These are phyloP conservation scores for Talaromyces funiculosus DNA, from an alignment of 2,329 filamentous ascomycete species.

Conservation along the genomic window DNA sequence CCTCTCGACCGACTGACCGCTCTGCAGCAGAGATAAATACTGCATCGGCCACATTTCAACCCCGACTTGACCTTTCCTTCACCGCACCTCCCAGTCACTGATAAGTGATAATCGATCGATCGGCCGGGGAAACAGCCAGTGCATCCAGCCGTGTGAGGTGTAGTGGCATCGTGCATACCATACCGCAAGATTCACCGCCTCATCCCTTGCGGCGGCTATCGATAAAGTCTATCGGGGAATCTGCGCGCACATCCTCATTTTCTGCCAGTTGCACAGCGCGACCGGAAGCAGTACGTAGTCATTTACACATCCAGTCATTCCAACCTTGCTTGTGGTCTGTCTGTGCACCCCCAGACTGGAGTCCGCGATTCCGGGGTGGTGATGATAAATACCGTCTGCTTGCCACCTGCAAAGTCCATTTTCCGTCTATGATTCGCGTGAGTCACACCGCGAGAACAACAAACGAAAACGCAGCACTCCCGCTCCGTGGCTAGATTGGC, in stretches of 20 bases:
- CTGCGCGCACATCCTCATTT: background rate
- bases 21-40: background rate
- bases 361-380: background rate
- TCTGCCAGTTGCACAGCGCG: background rate
- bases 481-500: background rate
- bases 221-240: conserved; percentile 4
- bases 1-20: background rate
- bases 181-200: conserved; percentile 7
- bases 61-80: background rate
- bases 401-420: background rate
- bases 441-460: background rate
- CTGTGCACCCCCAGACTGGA: background rate
- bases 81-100: background rate
- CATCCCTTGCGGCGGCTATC: conserved; percentile 10
- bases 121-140: background rate
- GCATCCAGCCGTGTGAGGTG: conserved; percentile 1
- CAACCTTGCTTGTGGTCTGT: background rate
- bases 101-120: background rate
- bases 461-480: background rate
- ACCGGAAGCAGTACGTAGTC: background rate
- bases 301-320: background rate
- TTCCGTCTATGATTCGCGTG: background rate
- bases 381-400: background rate
- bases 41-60: background rate
- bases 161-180: background rate